These are phyloP conservation scores for Oldenlandia corymbosa DNA, from an alignment of 257 asterid genomes.

Conservation along the genomic window DNA sequence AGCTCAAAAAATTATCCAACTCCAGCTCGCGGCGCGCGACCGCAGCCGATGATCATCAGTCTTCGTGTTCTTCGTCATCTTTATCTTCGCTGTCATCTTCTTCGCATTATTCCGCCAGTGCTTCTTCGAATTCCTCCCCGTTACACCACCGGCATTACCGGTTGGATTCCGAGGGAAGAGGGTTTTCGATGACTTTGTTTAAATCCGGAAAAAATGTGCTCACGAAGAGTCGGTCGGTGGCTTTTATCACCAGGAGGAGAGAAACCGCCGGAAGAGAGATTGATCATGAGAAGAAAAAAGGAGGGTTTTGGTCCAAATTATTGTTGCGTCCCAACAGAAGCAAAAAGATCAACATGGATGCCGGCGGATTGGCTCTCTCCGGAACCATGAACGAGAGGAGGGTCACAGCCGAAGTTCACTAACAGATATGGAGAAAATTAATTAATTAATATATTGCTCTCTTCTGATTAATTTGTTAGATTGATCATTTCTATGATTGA, in stretches of 20 bases:
- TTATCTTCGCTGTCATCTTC: conserved; percentile 48
- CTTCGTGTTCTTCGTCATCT: conserved; percentile 33
- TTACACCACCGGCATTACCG: conserved; percentile 10
- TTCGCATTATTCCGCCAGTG: conserved; percentile 44
- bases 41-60: neutral
- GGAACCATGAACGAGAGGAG: conserved; percentile 45
- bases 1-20: conserved; percentile 35
- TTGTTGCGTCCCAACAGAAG: conserved; percentile 32
- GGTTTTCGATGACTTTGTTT: conserved; percentile 19
- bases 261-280: conserved; percentile 2
- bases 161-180: conserved; percentile 8
- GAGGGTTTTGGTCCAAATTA: conserved; percentile 66
- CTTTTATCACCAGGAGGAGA: conserved; percentile 30
- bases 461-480: neutral
- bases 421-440: neutral
- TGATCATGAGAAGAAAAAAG: conserved; percentile 24
- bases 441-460: too few relatives aligned
- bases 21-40: conserved; percentile 9
- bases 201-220: conserved; percentile 24
- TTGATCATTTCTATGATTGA: neutral
- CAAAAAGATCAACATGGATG: conserved; percentile 12
- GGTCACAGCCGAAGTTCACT: conserved; percentile 23
- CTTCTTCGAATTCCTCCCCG: conserved; percentile 50
- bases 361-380: conserved; percentile 32
- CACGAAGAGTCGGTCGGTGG: conserved; percentile 57